phyloP scores from a whole-genome alignment of 495 filamentous ascomycete genomes.

The Penicillium pulvis region DNA sequence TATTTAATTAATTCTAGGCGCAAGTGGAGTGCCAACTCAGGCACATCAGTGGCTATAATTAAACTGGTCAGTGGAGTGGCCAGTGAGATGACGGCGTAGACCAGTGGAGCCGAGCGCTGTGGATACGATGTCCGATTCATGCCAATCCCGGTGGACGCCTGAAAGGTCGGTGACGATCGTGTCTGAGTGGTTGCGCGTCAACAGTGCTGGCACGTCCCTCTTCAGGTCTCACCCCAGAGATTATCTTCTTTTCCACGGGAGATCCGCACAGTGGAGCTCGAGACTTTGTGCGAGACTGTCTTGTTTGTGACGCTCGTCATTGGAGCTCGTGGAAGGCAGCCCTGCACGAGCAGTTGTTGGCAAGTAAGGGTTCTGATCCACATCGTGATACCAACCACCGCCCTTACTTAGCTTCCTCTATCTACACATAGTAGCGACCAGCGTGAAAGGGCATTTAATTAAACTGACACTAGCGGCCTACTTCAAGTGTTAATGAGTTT shows the following conservation, averaged over 20 bases:
- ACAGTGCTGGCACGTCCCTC: not conserved
- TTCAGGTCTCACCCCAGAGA: not conserved
- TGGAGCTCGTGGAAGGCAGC: conserved; percentile 7
- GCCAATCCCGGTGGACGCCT: conserved; percentile 5
- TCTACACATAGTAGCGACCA: too few species aligned
- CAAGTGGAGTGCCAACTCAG: conserved; percentile 13
- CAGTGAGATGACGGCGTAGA: conserved; percentile 18
- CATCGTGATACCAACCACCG: not conserved
- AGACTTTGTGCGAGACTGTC: conserved; percentile 9
- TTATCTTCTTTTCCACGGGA: not conserved
- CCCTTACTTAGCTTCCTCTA: not conserved
- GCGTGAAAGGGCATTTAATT: not conserved
- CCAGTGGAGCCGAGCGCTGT: conserved; percentile 4
- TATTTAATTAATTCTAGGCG: conserved; percentile 17
- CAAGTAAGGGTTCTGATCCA: not conserved
- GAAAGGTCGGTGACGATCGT: conserved; percentile 15
- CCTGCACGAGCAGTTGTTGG: conserved; percentile 8
- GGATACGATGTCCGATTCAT: not conserved
- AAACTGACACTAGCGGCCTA: conserved; percentile 6
- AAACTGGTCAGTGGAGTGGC: conserved; percentile 11
- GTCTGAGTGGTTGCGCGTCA: conserved; percentile 4
- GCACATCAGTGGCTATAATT: conserved; percentile 17
- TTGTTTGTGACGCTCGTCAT: conserved; percentile 2
- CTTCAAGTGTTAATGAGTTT: too few species aligned
- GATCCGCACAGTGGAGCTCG: not conserved